phyloP scores from a whole-genome alignment of 331 rosid genomes.

The Arachis monticola region DNA sequence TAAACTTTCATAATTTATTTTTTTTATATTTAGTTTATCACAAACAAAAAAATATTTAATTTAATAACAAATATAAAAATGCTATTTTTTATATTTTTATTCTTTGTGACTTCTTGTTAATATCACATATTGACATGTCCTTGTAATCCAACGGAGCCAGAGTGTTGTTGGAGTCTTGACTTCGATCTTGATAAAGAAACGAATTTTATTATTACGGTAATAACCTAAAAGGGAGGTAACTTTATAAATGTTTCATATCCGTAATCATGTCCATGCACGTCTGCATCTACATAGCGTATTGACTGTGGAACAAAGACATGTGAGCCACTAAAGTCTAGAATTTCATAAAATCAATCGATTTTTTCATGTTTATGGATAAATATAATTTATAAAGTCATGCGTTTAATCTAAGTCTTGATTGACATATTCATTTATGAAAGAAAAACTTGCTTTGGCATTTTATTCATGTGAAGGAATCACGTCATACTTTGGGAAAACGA shows the following conservation, averaged over 20 bases:
- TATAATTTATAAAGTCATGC: not conserved
- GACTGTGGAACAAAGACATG: not conserved
- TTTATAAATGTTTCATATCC: not conserved
- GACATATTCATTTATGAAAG: not conserved
- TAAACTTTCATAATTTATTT: too few relatives aligned
- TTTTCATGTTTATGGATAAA: too few relatives aligned
- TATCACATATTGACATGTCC: too few relatives aligned
- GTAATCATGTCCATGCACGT: not conserved
- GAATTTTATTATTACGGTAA: not conserved
- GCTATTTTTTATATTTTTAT: too few relatives aligned
- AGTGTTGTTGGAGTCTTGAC: too few relatives aligned
- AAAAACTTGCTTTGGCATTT: not conserved
- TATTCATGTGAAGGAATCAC: not conserved
- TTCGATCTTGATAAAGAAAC: not conserved
- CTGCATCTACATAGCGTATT: not conserved
- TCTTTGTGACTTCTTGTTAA: too few relatives aligned
- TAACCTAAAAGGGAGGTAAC: too few relatives aligned
- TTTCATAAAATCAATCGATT: too few relatives aligned
- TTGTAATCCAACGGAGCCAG: too few relatives aligned
- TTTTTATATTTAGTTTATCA: too few relatives aligned
- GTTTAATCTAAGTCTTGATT: not conserved
- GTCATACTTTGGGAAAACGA: not conserved
- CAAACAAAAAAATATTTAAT: too few relatives aligned
- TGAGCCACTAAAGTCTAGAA: not conserved
- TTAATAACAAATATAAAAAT: too few relatives aligned